These are phyloP conservation scores for Nemania sp. DNA, from an alignment of 2,329 filamentous ascomycete species.

Conservation along the genomic window DNA sequence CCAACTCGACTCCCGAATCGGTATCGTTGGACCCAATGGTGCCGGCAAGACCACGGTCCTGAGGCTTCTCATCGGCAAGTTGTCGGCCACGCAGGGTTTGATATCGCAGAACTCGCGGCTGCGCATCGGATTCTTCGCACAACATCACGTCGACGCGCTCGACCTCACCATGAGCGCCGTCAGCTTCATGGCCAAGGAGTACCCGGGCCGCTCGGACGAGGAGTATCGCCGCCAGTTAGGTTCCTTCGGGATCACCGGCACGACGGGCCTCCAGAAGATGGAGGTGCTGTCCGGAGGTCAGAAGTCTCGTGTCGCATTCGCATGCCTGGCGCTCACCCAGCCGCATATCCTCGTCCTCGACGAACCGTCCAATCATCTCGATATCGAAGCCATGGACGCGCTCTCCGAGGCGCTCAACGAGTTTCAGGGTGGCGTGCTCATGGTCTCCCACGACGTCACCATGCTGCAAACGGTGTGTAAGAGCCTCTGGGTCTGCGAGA, in stretches of 20 bases:
- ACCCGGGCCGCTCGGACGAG: conserved; percentile 90
- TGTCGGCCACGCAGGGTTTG: conserved; percentile 75
- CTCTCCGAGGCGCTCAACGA: conserved; percentile 79
- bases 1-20: conserved; percentile 95
- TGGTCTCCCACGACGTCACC: conserved; percentile 99
- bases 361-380: conserved; percentile 97
- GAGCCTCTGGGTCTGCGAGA: conserved; percentile 94
- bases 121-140: conserved; percentile 93
- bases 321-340: conserved; percentile 90
- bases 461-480: conserved; percentile 97
- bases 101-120: conserved; percentile 89
- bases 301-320: conserved; percentile 97
- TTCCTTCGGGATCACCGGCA: conserved; percentile 88
- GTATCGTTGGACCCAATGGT: conserved; percentile 98
- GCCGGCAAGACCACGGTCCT: conserved; percentile 98
- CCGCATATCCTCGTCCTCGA: conserved; percentile 97
- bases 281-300: conserved; percentile 92
- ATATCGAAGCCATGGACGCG: conserved; percentile 99
- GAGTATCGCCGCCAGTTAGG: conserved; percentile 95
- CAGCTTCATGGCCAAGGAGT: conserved; percentile 92
- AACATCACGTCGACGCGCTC: conserved; percentile 96
- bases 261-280: conserved; percentile 96
- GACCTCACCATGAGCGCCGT: conserved; percentile 89
- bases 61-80: conserved; percentile 90
- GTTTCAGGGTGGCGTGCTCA: conserved; percentile 93